Evolutionary conservation across 2,329 filamentous ascomycete species (phyloP).

Genomic region (Claviceps sp.): DNA sequence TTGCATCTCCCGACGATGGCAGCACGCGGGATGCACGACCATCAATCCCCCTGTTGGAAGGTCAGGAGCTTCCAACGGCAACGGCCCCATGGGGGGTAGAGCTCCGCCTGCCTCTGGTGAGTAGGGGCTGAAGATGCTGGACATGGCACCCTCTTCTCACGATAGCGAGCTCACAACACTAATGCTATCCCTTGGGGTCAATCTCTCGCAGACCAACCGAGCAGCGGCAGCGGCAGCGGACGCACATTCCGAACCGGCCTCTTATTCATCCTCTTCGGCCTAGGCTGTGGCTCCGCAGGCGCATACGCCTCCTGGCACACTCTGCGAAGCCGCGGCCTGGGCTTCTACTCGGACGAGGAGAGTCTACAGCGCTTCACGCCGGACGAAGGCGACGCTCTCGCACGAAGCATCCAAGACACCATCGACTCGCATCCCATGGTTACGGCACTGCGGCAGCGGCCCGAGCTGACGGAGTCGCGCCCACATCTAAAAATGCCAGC

Average conservation of each 20-base stretch:
- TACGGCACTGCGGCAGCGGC: slow-evolving; percentile 49
- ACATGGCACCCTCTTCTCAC: no score
- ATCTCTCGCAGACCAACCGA: neutral
- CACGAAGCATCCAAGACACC: slow-evolving; percentile 51
- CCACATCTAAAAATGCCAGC: slow-evolving; percentile 79
- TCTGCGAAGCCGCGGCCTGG: slow-evolving; percentile 21
- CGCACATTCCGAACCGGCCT: slow-evolving; percentile 11
- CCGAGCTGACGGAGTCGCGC: slow-evolving; percentile 59
- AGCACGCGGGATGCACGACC: neutral
- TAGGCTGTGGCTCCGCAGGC: slow-evolving; percentile 18
- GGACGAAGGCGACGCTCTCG: slow-evolving; percentile 31
- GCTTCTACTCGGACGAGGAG: slow-evolving; percentile 49
- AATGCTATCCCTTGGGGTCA: no score
- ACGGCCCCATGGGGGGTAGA: neutral
- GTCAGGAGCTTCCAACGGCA: no score
- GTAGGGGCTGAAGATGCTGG: neutral
- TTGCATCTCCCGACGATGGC: neutral
- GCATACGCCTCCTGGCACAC: slow-evolving; percentile 23
- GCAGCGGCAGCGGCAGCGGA: neutral
- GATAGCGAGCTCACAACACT: no score
- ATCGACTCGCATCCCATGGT: slow-evolving; percentile 68
- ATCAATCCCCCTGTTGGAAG: no score
- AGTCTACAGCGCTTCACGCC: slow-evolving; percentile 54
- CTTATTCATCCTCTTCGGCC: slow-evolving; percentile 15
- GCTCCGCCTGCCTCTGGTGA: neutral